Evolutionary conservation across 2,329 filamentous ascomycete species (phyloP).

Genomic region (Hypoxylon sp.): DNA sequence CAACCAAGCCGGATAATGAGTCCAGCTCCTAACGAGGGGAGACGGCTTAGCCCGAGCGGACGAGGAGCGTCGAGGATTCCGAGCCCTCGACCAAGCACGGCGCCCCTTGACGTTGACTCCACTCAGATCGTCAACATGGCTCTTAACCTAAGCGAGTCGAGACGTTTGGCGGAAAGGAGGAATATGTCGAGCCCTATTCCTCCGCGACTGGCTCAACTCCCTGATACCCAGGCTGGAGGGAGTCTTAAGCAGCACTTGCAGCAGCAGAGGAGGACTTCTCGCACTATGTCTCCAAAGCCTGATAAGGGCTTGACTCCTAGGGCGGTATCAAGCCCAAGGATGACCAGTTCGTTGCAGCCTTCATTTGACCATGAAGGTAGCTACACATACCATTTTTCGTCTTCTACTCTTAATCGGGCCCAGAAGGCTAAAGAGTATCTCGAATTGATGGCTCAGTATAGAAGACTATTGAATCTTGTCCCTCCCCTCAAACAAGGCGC

Average conservation of each 20-base stretch:
- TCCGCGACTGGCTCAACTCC: constrained; percentile 66
- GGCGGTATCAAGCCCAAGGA: constrained; percentile 58
- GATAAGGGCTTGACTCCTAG: constrained; percentile 61
- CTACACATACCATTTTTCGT: constrained; percentile 78
- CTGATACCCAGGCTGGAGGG: constrained; percentile 68
- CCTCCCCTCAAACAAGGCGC: constrained; percentile 75
- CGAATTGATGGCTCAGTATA: constrained; percentile 87
- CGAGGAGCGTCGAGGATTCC: constrained; percentile 49
- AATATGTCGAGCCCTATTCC: constrained; percentile 67
- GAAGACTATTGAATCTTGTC: constrained; percentile 82
- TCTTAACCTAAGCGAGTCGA: constrained; percentile 86
- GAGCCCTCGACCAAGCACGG: constrained; percentile 47
- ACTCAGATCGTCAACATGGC: constrained; percentile 95
- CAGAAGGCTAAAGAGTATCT: constrained; percentile 89
- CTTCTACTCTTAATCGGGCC: constrained; percentile 83
- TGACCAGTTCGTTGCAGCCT: constrained; percentile 64
- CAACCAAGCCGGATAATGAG: constrained; percentile 35
- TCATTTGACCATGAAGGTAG: constrained; percentile 64
- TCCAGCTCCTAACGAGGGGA: constrained; percentile 42
- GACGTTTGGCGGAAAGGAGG: constrained; percentile 73
- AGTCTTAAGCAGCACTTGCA: constrained; percentile 79
- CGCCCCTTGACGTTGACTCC: constrained; percentile 78
- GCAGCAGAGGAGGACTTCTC: constrained; percentile 75
- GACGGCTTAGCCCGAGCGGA: constrained; percentile 49
- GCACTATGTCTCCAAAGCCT: constrained; percentile 72